Evolutionary conservation across 83 land plant genomes (phyloP), one percentile per base, ranked within the genome.

Genomic region (Picea mariana): DNA sequence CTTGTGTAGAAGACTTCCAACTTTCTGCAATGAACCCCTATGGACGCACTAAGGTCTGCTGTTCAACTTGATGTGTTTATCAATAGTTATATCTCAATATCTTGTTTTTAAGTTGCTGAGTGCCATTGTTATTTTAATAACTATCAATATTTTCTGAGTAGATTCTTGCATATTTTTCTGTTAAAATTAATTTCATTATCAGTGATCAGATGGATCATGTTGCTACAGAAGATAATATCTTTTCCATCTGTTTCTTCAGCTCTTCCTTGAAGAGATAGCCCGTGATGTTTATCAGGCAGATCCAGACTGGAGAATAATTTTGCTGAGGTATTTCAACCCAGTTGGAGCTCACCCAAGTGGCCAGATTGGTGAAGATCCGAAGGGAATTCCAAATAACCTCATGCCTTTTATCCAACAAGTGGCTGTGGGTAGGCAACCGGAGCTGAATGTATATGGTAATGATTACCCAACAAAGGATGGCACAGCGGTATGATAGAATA

Each of bases 401-500:
- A 91, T 96, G 98, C 99, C 99, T 60, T 96, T 90, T 80, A 91
- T 96, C 67, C 95, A 93, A 80, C 99, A 96, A 91, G 99, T 96
- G 18, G 98, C 98, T 75, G 98, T 95, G 67, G 97, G 97, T 9
- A 87, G 98, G 84, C 85, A 90, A 82, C 88, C 87, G 26, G 94
- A 89, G 89, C 82, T 96, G 80, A 90, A 89, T 65, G 98, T 96
- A 11, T 96, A 89, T 87, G 98, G 98, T 26, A 81, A 89, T 87
- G 98, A 96, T 83, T 96, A 96, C 83, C 91, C 92, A 38, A 95
- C 97, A 20, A 89, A 79, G 67, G 98, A 95, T 82, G 97, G 98
- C 66, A 91, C 87, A 78, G 97, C 98, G 84, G 96, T 95, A 88
- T 78, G 85, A 55, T 52, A 52, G 59, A 55, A 55, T 55, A 13